A percentile compares a stretch with the other conserved stretches of the same genome.
Conservation (phyloP, 2,329 filamentous ascomycete species). For the Fusarium globosum region DNA sequence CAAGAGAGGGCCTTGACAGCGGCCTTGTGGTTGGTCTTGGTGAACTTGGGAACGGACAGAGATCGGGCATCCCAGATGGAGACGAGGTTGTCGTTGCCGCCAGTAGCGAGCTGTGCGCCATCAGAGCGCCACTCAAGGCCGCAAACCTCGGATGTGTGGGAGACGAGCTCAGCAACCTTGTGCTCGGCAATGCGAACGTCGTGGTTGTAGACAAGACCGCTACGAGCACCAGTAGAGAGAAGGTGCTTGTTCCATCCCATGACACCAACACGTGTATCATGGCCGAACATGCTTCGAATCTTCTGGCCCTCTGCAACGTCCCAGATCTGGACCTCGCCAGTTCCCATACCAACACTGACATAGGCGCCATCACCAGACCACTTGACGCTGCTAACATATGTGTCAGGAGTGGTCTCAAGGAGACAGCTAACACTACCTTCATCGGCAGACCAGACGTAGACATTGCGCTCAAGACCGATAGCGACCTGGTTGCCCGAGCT, state of each 20-base stretch:
- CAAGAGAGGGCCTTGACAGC: conserved; percentile 98
- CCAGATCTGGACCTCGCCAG: conserved; percentile 99
- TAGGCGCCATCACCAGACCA: conserved; percentile 98
- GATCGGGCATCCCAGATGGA: conserved; percentile 99
- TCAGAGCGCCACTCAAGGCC: conserved; percentile 98
- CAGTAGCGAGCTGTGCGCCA: conserved; percentile 94
- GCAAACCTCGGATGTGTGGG: conserved; percentile 97
- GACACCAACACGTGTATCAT: conserved; percentile 94
- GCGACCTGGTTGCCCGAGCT: conserved; percentile 97
- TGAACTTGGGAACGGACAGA: conserved; percentile 94
- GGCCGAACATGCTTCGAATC: conserved; percentile 98
- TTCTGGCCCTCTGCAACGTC: conserved; percentile 95
- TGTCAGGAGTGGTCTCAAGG: conserved; percentile 87
- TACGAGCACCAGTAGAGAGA: conserved; percentile 92
- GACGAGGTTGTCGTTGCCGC: conserved; percentile 98
- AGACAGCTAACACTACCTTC: conserved; percentile 89
- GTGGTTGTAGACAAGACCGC: conserved; percentile 97
- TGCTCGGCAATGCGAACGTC: conserved; percentile 97
- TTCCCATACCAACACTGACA: conserved; percentile 92
- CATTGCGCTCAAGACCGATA: conserved; percentile 94
- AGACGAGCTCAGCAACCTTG: conserved; percentile 97
- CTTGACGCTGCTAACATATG: conserved; percentile 97
- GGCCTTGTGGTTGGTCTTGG: conserved; percentile 99
- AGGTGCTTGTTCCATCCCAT: conserved; percentile 99
- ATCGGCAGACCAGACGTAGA: conserved; percentile 99